These are phyloP conservation scores for Extremus antarcticus DNA, from an alignment of 495 filamentous ascomycete genomes.

Conservation along the genomic window DNA sequence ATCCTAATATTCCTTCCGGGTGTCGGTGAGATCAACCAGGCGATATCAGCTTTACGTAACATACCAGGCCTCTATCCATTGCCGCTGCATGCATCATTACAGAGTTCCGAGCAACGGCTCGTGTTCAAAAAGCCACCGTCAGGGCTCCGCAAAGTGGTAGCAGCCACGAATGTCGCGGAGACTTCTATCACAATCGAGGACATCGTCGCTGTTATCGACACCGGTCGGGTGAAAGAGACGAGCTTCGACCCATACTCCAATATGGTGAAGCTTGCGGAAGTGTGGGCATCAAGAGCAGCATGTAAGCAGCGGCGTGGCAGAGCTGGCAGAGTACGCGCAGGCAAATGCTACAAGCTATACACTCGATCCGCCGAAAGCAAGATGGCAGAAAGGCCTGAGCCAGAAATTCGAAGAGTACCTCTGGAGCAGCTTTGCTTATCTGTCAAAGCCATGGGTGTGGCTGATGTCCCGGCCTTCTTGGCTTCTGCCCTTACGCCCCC, in stretches of 20 bases:
- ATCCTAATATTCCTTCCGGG: conserved; percentile 92
- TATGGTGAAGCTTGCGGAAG: conserved; percentile 87
- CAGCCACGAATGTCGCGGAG: conserved; percentile 92
- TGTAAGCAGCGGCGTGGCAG: conserved; percentile 95
- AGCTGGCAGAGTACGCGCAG: conserved; percentile 82
- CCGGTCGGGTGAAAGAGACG: conserved; percentile 89
- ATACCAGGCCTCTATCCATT: conserved; percentile 68
- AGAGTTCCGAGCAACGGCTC: conserved; percentile 70
- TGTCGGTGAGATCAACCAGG: conserved; percentile 74
- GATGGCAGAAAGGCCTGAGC: conserved; percentile 85
- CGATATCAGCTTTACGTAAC: conserved; percentile 55
- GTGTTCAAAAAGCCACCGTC: conserved; percentile 69
- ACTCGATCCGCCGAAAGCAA: conserved; percentile 71
- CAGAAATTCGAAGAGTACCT: conserved; percentile 85
- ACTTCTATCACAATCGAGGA: conserved; percentile 98
- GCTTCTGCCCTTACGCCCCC: conserved; percentile 82
- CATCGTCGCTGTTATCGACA: conserved; percentile 92
- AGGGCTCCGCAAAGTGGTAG: conserved; percentile 82
- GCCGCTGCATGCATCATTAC: conserved; percentile 84
- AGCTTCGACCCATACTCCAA: conserved; percentile 86
- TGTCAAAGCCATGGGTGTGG: conserved; percentile 86
- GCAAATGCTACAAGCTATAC: conserved; percentile 91
- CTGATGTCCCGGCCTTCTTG: conserved; percentile 68
- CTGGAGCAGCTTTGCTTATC: conserved; percentile 90
- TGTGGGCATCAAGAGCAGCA: conserved; percentile 88